Evolutionary conservation across 345 rosid genomes (phyloP).

Genomic region (Aquilaria yunnanensis): DNA sequence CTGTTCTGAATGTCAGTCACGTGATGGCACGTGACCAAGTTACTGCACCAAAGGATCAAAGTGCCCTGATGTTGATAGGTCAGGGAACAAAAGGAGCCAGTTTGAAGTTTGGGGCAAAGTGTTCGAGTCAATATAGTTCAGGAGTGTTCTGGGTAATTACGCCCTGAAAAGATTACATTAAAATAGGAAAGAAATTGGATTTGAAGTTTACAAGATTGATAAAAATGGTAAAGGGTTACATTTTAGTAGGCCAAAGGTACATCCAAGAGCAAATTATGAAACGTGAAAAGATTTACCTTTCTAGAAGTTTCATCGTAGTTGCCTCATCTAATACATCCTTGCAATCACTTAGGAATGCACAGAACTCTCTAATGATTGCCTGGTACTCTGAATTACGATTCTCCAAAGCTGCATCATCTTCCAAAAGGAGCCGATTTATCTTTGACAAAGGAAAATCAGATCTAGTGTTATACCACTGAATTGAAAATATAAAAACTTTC

Average conservation of each 20-base stretch:
- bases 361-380: slow-evolving; percentile 73
- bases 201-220: background rate
- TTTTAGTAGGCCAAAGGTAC: background rate
- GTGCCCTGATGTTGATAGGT: too few relatives aligned
- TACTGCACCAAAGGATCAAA: too few relatives aligned
- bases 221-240: background rate
- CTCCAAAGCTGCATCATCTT: slow-evolving; percentile 86
- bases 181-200: background rate
- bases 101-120: too few relatives aligned
- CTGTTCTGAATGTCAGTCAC: too few relatives aligned
- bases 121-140: too few relatives aligned
- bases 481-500: slow-evolving; percentile 3
- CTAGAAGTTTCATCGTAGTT: slow-evolving; percentile 94
- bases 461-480: slow-evolving; percentile 5
- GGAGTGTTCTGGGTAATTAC: too few relatives aligned
- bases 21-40: too few relatives aligned
- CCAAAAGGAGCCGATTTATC: slow-evolving; percentile 91
- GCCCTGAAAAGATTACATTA: background rate
- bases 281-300: slow-evolving; percentile 47
- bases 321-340: slow-evolving; percentile 97
- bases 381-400: slow-evolving; percentile 78
- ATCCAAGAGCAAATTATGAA: background rate
- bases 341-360: slow-evolving; percentile 94
- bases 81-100: too few relatives aligned
- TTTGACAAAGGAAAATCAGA: slow-evolving; percentile 19